Percentiles rank a stretch among this genome's conserved stretches.
Evolutionary conservation across 176 grass and related monocot genomes (phyloP).

Genomic region (Phoenix dactylifera): DNA sequence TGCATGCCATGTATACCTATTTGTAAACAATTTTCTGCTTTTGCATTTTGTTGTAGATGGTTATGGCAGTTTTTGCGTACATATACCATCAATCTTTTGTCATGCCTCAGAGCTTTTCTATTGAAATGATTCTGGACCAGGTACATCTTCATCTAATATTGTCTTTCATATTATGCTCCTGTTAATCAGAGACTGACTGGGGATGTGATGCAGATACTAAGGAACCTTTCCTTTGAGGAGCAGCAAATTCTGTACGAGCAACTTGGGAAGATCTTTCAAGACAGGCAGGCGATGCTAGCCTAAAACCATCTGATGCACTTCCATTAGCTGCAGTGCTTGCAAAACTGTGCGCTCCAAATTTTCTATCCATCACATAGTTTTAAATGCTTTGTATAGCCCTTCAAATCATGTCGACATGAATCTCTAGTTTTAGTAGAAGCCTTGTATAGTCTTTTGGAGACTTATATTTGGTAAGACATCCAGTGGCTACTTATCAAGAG

Average conservation of each 20-base stretch:
- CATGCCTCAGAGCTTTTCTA: constrained; percentile 60
- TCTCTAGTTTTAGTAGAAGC: too few relatives aligned
- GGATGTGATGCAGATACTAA: constrained; percentile 52
- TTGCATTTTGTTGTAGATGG: constrained; percentile 66
- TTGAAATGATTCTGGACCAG: constrained; percentile 85
- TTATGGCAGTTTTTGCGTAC: constrained; percentile 99
- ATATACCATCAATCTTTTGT: constrained; percentile 99
- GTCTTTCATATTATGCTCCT: background rate
- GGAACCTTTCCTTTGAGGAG: constrained; percentile 83
- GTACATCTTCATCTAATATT: constrained; percentile 21
- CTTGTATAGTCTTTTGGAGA: too few relatives aligned
- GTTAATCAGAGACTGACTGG: background rate
- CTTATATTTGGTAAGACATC: too few relatives aligned
- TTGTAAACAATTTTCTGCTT: background rate
- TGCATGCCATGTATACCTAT: too few relatives aligned
- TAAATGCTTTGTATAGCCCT: too few relatives aligned
- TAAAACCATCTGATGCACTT: constrained; percentile 7
- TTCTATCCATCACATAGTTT: too few relatives aligned
- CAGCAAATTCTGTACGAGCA: constrained; percentile 65
- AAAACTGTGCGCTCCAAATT: too few relatives aligned
- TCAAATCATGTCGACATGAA: too few relatives aligned
- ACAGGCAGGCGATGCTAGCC: constrained; percentile 38
- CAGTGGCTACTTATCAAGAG: too few relatives aligned
- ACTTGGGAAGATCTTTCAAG: constrained; percentile 42
- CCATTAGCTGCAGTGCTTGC: too few relatives aligned